Percentiles rank a stretch among this genome's conserved stretches.
Evolutionary conservation across 495 filamentous ascomycete species (phyloP).

Genomic region (Paragyromitra xinjiangensis): DNA sequence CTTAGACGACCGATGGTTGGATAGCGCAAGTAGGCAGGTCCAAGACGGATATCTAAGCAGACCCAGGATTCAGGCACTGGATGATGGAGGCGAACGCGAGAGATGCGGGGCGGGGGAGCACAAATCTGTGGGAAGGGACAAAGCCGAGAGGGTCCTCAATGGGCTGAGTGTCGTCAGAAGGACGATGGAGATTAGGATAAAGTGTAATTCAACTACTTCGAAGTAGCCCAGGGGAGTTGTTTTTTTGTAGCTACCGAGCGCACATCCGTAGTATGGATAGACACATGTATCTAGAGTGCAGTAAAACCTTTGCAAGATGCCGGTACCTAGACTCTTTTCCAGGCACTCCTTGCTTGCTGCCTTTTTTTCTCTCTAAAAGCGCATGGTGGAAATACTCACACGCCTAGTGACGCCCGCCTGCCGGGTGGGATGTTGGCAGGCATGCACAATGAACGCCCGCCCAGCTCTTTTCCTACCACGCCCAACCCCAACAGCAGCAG

Average conservation of each 20-base stretch:
- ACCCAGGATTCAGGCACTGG: slow-evolving; percentile 28
- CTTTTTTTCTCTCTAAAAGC: slow-evolving; percentile 8
- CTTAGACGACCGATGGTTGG: neutral
- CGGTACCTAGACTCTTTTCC: neutral
- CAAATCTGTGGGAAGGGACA: slow-evolving; percentile 1
- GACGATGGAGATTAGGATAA: slow-evolving; percentile 40
- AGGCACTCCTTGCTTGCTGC: slow-evolving; percentile 21
- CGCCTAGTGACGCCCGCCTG: slow-evolving; percentile 35
- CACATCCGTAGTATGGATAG: slow-evolving; percentile 7
- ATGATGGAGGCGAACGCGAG: slow-evolving; percentile 42
- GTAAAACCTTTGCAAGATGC: slow-evolving; percentile 9
- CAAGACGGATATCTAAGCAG: slow-evolving; percentile 36
- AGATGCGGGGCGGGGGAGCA: slow-evolving; percentile 39
- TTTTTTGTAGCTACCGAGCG: slow-evolving; percentile 17
- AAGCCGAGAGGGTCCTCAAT: slow-evolving; percentile 40
- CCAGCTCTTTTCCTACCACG: slow-evolving; percentile 25
- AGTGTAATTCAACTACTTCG: slow-evolving; percentile 27
- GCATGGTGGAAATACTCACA: slow-evolving; percentile 15
- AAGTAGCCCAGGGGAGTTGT: neutral
- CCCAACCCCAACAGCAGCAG: slow-evolving; percentile 43
- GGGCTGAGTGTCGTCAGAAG: slow-evolving; percentile 37
- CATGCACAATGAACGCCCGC: slow-evolving; percentile 38
- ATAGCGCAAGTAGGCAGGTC: slow-evolving; percentile 45
- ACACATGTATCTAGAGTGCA: neutral
- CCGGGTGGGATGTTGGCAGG: slow-evolving; percentile 41